A percentile compares a stretch with the other conserved stretches of the same genome.
These are phyloP conservation scores for Botrytis medusae DNA, from an alignment of 2,329 filamentous ascomycete genomes.

Conservation along the genomic window DNA sequence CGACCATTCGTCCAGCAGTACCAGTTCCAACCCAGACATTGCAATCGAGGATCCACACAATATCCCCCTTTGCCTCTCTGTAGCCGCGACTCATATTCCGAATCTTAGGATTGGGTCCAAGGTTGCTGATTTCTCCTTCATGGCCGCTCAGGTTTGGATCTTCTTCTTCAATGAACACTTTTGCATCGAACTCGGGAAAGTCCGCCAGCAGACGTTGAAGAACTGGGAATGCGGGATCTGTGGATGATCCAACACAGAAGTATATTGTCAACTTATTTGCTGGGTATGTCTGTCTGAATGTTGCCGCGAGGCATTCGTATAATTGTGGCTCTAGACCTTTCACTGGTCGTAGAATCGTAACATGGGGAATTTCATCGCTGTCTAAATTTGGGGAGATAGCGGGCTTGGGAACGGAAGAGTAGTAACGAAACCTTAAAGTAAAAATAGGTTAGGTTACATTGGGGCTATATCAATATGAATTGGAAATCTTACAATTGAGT, in stretches of 20 bases:
- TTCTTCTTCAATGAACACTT: slow-evolving; percentile 77
- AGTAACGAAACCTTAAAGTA: slow-evolving; percentile 51
- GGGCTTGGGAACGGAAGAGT: slow-evolving; percentile 50
- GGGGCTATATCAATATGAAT: background rate
- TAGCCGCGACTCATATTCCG: slow-evolving; percentile 94
- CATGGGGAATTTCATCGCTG: slow-evolving; percentile 64
- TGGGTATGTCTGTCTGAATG: slow-evolving; percentile 81
- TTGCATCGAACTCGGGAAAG: slow-evolving; percentile 69
- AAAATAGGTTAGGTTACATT: background rate
- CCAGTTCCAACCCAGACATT: slow-evolving; percentile 88
- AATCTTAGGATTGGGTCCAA: slow-evolving; percentile 98
- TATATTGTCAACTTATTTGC: slow-evolving; percentile 71
- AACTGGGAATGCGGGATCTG: slow-evolving; percentile 75
- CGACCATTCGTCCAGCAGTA: slow-evolving; percentile 84
- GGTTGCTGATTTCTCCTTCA: slow-evolving; percentile 51
- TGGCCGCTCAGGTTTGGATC: slow-evolving; percentile 66
- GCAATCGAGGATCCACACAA: slow-evolving; percentile 94
- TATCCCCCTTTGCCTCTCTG: slow-evolving; percentile 79
- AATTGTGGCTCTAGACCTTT: slow-evolving; percentile 89
- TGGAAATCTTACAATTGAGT: slow-evolving; percentile 50
- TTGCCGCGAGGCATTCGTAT: slow-evolving; percentile 88
- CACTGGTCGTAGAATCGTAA: slow-evolving; percentile 89
- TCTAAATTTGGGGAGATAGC: slow-evolving; percentile 53
- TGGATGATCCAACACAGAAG: slow-evolving; percentile 74
- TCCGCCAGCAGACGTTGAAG: slow-evolving; percentile 70